phyloP scores from a whole-genome alignment of 2,329 filamentous ascomycete genomes.

The Fusarium sp. region DNA sequence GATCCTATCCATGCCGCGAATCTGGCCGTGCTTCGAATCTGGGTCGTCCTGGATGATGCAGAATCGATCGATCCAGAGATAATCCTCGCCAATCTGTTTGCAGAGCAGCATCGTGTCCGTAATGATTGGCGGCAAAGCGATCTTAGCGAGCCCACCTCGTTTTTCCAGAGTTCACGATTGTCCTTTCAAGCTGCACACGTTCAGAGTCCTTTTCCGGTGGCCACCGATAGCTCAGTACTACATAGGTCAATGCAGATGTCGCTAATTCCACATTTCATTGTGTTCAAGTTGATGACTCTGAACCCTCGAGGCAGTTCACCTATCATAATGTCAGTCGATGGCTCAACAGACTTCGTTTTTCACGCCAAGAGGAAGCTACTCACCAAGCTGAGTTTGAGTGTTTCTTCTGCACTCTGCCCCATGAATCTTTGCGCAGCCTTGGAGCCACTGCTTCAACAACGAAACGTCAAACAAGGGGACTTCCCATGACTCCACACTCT shows the following conservation, averaged over 20 bases:
- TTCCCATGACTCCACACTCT: not conserved
- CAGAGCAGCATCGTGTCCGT: not conserved
- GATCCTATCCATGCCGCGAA: not conserved
- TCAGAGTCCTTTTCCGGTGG: not conserved
- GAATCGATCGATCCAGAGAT: constrained; percentile 1
- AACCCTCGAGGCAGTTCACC: not conserved
- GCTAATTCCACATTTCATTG: not conserved
- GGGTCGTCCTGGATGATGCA: constrained; percentile 7
- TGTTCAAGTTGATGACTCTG: not conserved
- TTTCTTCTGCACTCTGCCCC: not conserved
- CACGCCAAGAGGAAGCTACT: not conserved
- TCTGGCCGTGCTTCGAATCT: not conserved
- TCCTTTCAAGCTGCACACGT: not conserved
- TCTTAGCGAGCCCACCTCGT: not conserved
- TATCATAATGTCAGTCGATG: not conserved
- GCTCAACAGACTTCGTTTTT: no score
- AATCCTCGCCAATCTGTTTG: not conserved
- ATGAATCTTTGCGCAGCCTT: not conserved
- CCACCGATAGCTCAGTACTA: not conserved
- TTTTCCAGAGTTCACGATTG: not conserved
- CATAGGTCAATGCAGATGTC: not conserved
- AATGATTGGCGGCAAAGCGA: not conserved
- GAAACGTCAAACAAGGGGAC: not conserved
- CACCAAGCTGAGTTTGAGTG: not conserved
- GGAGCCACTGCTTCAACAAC: not conserved